A percentile compares a stretch with the other conserved stretches of the same genome.
Evolutionary conservation across 176 grass and related monocot genomes (phyloP).

Genomic region (Microstegium vimineum): DNA sequence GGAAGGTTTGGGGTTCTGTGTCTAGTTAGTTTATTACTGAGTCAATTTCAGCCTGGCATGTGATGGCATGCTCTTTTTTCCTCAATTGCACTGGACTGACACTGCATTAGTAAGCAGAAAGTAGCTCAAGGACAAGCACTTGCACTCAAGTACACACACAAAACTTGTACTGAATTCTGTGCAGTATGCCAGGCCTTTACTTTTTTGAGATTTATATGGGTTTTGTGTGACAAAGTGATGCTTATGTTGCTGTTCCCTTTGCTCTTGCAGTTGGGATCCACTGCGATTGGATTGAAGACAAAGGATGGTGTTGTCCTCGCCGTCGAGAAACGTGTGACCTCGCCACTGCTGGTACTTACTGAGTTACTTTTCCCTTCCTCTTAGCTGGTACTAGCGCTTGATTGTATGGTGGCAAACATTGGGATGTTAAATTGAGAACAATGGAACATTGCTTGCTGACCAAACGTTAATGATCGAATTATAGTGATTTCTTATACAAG

Average conservation of each 20-base stretch:
- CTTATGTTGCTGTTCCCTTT: not conserved
- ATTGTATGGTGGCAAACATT: not conserved
- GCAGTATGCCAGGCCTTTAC: not conserved
- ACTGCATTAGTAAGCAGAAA: not conserved
- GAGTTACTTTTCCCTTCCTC: not conserved
- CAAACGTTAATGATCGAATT: not conserved
- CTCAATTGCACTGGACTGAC: not conserved
- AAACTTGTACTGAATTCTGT: not conserved
- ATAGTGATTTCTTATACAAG: not conserved
- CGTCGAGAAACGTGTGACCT: constrained; percentile 97
- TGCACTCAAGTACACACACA: not conserved
- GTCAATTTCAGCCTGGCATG: not conserved
- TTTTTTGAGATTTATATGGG: not conserved
- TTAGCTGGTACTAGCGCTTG: not conserved
- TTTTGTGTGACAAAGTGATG: not conserved
- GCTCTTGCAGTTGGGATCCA: constrained; percentile 71
- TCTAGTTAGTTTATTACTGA: not conserved
- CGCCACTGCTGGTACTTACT: constrained; percentile 64
- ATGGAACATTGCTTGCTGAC: not conserved
- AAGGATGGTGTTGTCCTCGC: constrained; percentile 90
- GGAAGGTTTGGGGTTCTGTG: not conserved
- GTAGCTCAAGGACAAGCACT: not conserved
- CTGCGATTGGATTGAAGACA: constrained; percentile 83
- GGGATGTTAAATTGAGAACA: not conserved
- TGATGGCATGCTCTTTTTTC: not conserved